Evolutionary conservation across 2,329 filamentous ascomycete genomes (phyloP).

Genomic region (Claviceps paspali): DNA sequence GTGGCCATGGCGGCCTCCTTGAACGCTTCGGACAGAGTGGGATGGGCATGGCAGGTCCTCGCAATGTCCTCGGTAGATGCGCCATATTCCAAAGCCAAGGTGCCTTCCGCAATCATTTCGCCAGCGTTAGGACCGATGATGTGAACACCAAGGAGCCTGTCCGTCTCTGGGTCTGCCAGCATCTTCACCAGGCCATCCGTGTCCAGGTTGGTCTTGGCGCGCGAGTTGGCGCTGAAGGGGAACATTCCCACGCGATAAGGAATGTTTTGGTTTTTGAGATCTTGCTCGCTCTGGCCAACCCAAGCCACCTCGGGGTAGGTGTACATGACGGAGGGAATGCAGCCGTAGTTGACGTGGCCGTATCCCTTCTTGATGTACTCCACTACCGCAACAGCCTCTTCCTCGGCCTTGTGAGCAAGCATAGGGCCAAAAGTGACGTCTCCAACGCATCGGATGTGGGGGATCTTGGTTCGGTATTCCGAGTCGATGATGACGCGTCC

Average conservation of each 20-base stretch:
- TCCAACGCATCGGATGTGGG: constrained; percentile 92
- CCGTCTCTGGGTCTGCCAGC: constrained; percentile 88
- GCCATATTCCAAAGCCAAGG: constrained; percentile 89
- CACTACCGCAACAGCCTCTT: constrained; percentile 86
- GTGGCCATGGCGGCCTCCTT: constrained; percentile 99
- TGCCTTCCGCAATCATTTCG: constrained; percentile 98
- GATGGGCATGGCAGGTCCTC: constrained; percentile 91
- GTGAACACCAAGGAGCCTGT: constrained; percentile 87
- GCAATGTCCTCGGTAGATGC: constrained; percentile 90
- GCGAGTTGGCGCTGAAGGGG: constrained; percentile 95
- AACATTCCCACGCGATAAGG: constrained; percentile 90
- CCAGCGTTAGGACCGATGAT: constrained; percentile 92
- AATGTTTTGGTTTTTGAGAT: constrained; percentile 76
- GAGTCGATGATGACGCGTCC: constrained; percentile 95
- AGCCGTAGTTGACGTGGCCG: constrained; percentile 97
- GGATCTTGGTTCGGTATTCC: constrained; percentile 94
- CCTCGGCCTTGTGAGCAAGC: constrained; percentile 98
- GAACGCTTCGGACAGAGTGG: constrained; percentile 91
- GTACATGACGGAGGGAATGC: constrained; percentile 99
- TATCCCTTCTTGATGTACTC: constrained; percentile 98
- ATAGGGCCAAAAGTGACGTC: constrained; percentile 96
- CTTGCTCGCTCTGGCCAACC: constrained; percentile 95
- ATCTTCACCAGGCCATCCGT: constrained; percentile 96
- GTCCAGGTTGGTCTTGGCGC: constrained; percentile 97
- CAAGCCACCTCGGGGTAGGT: constrained; percentile 96